These are phyloP conservation scores for Lithohypha guttulata DNA, from an alignment of 2,329 filamentous ascomycete genomes.

Conservation along the genomic window DNA sequence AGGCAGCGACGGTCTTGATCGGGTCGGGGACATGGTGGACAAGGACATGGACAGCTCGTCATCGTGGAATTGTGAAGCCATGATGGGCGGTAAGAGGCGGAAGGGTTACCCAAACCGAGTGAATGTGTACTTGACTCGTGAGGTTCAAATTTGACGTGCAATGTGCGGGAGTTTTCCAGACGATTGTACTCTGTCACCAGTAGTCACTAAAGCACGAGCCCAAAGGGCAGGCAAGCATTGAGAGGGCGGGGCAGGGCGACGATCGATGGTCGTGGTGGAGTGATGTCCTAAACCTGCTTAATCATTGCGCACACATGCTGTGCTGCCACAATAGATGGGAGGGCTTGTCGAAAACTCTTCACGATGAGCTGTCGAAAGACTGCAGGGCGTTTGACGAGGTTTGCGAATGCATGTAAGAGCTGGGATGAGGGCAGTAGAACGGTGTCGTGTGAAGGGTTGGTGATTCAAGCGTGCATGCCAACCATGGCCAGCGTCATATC, in stretches of 20 bases:
- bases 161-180: background rate
- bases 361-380: too few species aligned
- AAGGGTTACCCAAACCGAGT: background rate
- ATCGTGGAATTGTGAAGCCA: conserved; percentile 29
- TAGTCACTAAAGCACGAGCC: conserved; percentile 15
- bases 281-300: too few species aligned
- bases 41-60: conserved; percentile 30
- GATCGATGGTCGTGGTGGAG: background rate
- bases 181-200: conserved; percentile 12
- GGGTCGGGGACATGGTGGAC: conserved; percentile 20
- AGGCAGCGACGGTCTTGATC: conserved; percentile 21
- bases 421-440: too few species aligned
- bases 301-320: too few species aligned
- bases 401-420: too few species aligned
- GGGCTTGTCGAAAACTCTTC: too few species aligned
- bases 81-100: conserved; percentile 15
- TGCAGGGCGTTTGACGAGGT: too few species aligned
- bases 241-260: conserved; percentile 1
- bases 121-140: background rate
- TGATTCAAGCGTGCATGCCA: too few species aligned
- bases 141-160: background rate
- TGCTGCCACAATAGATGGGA: too few species aligned
- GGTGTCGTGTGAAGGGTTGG: too few species aligned
- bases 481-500: too few species aligned
- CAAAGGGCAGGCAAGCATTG: conserved; percentile 9